phyloP scores from a whole-genome alignment of 2,329 filamentous ascomycete species.

The Ceratocystis huliohia region DNA sequence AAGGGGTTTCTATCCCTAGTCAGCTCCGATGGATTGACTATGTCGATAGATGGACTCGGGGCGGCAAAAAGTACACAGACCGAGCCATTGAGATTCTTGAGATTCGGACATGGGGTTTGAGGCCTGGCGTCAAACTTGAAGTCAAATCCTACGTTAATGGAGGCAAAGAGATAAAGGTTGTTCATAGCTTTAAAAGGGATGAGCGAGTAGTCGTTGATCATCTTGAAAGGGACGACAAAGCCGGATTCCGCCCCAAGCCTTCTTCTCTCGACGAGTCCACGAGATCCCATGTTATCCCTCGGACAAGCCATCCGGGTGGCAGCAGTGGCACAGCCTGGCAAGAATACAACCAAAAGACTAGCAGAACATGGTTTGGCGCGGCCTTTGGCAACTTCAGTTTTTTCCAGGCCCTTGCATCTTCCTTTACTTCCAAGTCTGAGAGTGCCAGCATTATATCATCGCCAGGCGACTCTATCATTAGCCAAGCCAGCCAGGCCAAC shows the following conservation, averaged over 20 bases:
- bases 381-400: constrained; percentile 20
- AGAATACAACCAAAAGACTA: constrained; percentile 19
- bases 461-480: constrained; percentile 13
- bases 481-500: constrained; percentile 9
- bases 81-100: constrained; percentile 73
- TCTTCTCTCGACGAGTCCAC: background rate
- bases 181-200: constrained; percentile 63
- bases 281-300: constrained; percentile 14
- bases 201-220: constrained; percentile 58
- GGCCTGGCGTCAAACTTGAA: constrained; percentile 75
- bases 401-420: constrained; percentile 20
- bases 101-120: constrained; percentile 77
- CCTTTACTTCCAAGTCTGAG: constrained; percentile 18
- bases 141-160: constrained; percentile 81
- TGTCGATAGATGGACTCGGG: constrained; percentile 69
- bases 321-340: constrained; percentile 19
- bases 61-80: constrained; percentile 69
- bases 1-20: constrained; percentile 83
- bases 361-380: constrained; percentile 19
- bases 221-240: constrained; percentile 13
- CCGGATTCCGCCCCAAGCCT: constrained; percentile 9
- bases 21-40: constrained; percentile 81
- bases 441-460: constrained; percentile 19
- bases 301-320: constrained; percentile 13
- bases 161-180: constrained; percentile 69